Conservation (phyloP, 257 asterid genomes). For the Handroanthus guayacan region DNA sequence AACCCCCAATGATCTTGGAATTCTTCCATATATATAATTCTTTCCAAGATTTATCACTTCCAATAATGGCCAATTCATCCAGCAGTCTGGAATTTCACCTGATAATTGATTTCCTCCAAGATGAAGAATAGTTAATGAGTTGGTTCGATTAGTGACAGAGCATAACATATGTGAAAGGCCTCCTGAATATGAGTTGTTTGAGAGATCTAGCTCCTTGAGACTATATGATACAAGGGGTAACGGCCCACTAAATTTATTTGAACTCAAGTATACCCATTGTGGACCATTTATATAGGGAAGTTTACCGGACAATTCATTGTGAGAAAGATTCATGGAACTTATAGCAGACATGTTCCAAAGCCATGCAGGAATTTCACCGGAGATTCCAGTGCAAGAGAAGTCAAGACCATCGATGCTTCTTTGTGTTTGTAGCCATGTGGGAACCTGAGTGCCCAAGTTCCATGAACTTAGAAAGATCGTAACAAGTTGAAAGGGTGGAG, state of each 20-base stretch:
- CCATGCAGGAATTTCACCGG: constrained; percentile 40
- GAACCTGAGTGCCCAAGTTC: constrained; percentile 38
- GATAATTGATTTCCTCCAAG: too few relatives aligned
- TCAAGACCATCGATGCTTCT: background rate
- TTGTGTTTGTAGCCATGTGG: constrained; percentile 37
- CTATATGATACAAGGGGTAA: constrained; percentile 24
- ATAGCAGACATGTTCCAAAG: constrained; percentile 34
- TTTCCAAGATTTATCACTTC: constrained; percentile 20
- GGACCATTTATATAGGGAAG: constrained; percentile 25
- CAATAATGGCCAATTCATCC: too few relatives aligned
- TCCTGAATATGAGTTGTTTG: constrained; percentile 29
- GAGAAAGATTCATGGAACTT: constrained; percentile 27
- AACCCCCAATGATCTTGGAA: constrained; percentile 37
- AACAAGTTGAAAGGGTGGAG: constrained; percentile 17
- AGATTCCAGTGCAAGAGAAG: constrained; percentile 33
- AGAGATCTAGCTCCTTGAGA: constrained; percentile 33
- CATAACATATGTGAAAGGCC: constrained; percentile 33
- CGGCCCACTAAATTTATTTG: constrained; percentile 40
- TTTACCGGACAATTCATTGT: constrained; percentile 27
- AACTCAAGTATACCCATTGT: constrained; percentile 25
- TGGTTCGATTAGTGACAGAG: background rate
- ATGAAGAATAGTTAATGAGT: background rate
- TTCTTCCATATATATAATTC: constrained; percentile 35
- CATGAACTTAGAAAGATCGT: background rate
- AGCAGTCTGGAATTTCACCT: too few relatives aligned